These are phyloP conservation scores for Rhododendron simsii DNA, from an alignment of 148 eudicot species.

Conservation along the genomic window DNA sequence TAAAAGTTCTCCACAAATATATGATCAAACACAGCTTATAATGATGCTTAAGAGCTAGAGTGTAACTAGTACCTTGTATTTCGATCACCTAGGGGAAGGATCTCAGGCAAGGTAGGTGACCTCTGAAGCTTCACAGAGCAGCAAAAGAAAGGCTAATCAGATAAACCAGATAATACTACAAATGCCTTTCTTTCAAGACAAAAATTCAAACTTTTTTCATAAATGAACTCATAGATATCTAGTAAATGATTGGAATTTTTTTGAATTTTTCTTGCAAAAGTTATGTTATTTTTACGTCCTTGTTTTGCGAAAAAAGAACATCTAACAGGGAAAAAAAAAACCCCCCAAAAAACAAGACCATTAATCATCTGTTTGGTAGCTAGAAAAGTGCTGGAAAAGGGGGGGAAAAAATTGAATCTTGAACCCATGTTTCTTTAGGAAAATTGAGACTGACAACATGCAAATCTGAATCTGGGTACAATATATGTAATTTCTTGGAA, in stretches of 20 bases:
- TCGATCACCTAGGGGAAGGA: slow-evolving; percentile 53
- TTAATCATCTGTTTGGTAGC: not conserved
- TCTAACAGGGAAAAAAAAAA: too few relatives aligned
- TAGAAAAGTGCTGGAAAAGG: not conserved
- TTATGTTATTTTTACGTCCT: too few relatives aligned
- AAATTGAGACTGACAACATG: not conserved
- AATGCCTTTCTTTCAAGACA: too few relatives aligned
- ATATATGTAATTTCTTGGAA: not conserved
- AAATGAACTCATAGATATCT: too few relatives aligned
- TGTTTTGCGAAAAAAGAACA: too few relatives aligned
- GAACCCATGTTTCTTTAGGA: not conserved
- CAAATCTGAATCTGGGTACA: not conserved
- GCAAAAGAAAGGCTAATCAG: not conserved
- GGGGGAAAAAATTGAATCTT: not conserved
- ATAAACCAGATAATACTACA: not conserved
- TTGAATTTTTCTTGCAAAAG: too few relatives aligned
- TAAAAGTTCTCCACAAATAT: not conserved
- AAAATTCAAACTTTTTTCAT: too few relatives aligned
- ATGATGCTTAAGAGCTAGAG: not conserved
- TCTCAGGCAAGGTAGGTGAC: slow-evolving; percentile 55
- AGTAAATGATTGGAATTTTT: too few relatives aligned
- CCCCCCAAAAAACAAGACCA: too few relatives aligned
- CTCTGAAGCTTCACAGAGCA: slow-evolving; percentile 39
- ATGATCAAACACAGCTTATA: not conserved
- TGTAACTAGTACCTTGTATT: slow-evolving; percentile 33